Base-by-base conservation (phyloP, 2,329 filamentous ascomycete genomes). In the Hymenoscyphus fructigenus region DNA sequence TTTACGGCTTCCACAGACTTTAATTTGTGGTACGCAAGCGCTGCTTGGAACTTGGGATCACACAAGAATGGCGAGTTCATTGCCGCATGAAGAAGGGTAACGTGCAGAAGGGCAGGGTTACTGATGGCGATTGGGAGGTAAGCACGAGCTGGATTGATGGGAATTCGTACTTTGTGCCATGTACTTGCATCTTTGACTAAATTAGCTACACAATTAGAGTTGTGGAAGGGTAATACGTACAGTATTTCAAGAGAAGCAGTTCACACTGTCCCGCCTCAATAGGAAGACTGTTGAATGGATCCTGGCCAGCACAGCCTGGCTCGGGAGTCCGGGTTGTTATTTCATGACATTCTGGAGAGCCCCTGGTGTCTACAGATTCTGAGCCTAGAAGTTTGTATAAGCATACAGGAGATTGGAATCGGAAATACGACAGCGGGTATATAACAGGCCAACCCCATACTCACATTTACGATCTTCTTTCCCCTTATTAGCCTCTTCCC, bases 131-230 rank as follows among this genome's bases (percentile, higher is more conserved):
- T 58, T 10, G 56, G 56, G 20, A 58, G 29, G 29, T 29, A 58
- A 14, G 26, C 29, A 17, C 56, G 56, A 12, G 56, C 26, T 32
- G 56, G 56, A 17, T 58, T 32, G 29, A 58, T 36, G 5, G 56
- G 56, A 10, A 58, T 32, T 58, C 56, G 56, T 20, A 58, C 29
- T 36, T 58, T 58, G 29, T 58, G n/a, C 56, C 56, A 58, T 36
- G 29, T 36, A 26, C n/a, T 36, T 10, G 29, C 56, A 32, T 58
- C 56, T 58, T 58, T 9, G 12, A 15, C 1, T n/a, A 5, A 5
- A 38, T 58, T 58, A 58, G 56, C 29, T 44, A 44, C 14, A 58
- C 36, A 36, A 5, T 17, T 17, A 58, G 5, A 17, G 6, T 10
- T 32, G 26, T 10, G 10, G 3, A 58, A 12, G 4, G 4, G 1